phyloP scores from a whole-genome alignment of 2,329 filamentous ascomycete genomes.

The Pseudogymnoascus sp. region DNA sequence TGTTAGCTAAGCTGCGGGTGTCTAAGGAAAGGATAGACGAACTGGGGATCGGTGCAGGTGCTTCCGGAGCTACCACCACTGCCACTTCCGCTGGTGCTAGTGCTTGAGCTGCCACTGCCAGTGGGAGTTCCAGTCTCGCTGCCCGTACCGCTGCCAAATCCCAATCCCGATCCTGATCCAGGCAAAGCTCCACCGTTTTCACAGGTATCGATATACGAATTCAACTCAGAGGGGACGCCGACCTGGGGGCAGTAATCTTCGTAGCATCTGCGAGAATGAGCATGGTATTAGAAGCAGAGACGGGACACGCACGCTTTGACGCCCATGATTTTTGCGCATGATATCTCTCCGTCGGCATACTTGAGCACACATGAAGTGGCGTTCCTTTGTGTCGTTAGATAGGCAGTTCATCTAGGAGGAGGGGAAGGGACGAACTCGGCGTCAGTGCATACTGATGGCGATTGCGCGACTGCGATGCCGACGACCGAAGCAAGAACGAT shows the following conservation, averaged over 20 bases:
- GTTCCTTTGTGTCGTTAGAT: background rate
- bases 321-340: background rate
- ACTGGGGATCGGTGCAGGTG: background rate
- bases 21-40: background rate
- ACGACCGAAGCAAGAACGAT: background rate
- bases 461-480: background rate
- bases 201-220: background rate
- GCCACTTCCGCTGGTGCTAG: background rate
- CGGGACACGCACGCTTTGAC: background rate
- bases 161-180: background rate
- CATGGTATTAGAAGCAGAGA: background rate
- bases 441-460: background rate
- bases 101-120: background rate
- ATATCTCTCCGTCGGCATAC: background rate
- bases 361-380: background rate
- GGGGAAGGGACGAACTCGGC: background rate
- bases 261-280: background rate
- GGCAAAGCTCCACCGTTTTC: background rate
- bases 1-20: background rate
- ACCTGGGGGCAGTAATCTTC: background rate
- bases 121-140: background rate
- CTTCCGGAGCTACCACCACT: background rate
- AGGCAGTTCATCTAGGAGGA: too few relatives aligned
- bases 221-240: background rate
- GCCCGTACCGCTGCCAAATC: background rate